Base-by-base conservation (phyloP, 1,284 basidiomycete genomes). In the Malassezia dermatis region DNA sequence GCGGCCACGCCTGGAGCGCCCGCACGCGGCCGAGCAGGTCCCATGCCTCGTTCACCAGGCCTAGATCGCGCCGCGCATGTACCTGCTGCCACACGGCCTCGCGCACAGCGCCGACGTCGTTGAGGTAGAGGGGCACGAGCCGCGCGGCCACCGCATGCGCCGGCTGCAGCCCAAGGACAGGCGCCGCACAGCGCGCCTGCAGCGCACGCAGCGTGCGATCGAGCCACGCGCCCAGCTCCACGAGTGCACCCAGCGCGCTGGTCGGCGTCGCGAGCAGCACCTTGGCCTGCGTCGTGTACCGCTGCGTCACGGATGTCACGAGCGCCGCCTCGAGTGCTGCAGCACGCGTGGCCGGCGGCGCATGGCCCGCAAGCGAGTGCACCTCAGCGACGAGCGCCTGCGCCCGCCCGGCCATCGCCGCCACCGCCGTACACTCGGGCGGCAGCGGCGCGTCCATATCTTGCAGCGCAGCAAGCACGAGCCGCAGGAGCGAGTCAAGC, bases 401-500 rank as follows among this genome's bases (percentile, higher is more conserved):
- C 8, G 76, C 53, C 79, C 35, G 76, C 71, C 65, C 57, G 1
- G 67, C 47, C 45, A 72, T 53, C 40, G 35, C 46, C 7, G 69
- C 19, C 19, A 64, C 65, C 1, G 71, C 62, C 42, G 57, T 53
- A 6, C 69, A 52, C 45, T 72, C 69, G 13, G 63, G 62, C 10
- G 62, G 32, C 28, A 66, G 62, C 45, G 66, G 60, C 47, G 62
- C 66, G 34, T 64, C 62, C 8, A 67, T 76, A 15, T 80, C 76
- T 58, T 90, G 86, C 78, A 90, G 84, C 12, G 83, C 77, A 64
- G 90, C 87, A 70, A 90, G 90, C n/a, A 93, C 78, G 11, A 80
- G 81, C 13, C 86, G 84, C 11, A 93, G 80, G 76, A 91, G 87
- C 52, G 88, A 82, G 73, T 86, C 89, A 79, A 89, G 89, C n/a